phyloP scores from a whole-genome alignment of 1,139 yeast species.

The Hyphopichia fennica region DNA sequence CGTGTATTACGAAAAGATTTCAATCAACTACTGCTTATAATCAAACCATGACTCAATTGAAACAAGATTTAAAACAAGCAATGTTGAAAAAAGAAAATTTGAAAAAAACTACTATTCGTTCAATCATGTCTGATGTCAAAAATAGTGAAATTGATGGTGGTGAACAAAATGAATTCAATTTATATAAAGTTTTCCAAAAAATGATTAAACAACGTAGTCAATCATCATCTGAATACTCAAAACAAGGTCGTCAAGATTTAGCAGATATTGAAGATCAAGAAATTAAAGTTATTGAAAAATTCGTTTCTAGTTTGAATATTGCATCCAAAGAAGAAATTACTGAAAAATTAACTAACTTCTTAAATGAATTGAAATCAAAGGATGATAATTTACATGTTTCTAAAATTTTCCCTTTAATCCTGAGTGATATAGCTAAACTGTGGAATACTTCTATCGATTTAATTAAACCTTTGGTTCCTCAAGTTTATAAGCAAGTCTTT shows the following conservation, averaged over 20 bases:
- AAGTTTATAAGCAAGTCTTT: conserved; percentile 13
- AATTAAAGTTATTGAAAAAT: conserved; percentile 14
- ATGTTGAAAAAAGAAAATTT: conserved; percentile 47
- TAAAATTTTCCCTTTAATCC: conserved; percentile 9
- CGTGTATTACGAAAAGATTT: conserved; percentile 9
- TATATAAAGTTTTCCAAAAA: conserved; percentile 12
- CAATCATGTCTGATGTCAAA: conserved; percentile 57
- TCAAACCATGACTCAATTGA: conserved; percentile 31
- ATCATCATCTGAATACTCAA: conserved; percentile 14
- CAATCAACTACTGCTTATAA: conserved; percentile 32
- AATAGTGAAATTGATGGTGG: conserved; percentile 43
- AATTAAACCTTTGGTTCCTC: conserved; percentile 13
- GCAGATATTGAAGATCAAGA: conserved; percentile 19
- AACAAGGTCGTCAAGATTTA: conserved; percentile 17
- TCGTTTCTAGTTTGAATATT: conserved; percentile 15
- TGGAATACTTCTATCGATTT: conserved; percentile 16
- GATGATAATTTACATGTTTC: conserved; percentile 6
- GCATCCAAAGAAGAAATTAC: conserved; percentile 15
- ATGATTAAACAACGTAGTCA: conserved; percentile 20
- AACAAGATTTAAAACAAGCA: conserved; percentile 48
- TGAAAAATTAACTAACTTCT: conserved; percentile 10
- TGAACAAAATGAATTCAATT: conserved; percentile 16
- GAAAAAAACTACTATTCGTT: conserved; percentile 55
- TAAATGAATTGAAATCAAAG: conserved; percentile 4
- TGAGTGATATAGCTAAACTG: conserved; percentile 12